Percentiles rank a stretch among this genome's conserved stretches.
These are phyloP conservation scores for Deinandra increscens DNA, from an alignment of 129 eudicot species.

Conservation along the genomic window DNA sequence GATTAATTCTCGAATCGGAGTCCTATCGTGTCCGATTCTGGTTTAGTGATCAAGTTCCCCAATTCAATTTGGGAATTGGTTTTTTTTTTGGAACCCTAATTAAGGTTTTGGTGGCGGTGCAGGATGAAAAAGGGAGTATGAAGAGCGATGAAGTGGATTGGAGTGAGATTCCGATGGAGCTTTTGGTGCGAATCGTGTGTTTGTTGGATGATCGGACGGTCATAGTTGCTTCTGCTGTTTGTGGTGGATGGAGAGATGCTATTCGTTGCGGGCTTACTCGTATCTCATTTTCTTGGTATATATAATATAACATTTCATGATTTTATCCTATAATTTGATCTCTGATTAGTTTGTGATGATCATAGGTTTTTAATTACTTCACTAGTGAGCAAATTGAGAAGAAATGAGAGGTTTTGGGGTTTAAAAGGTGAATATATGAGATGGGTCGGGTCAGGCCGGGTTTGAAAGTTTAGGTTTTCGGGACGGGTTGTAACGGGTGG, in stretches of 20 bases:
- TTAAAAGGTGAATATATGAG: no score
- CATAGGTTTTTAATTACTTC: neutral
- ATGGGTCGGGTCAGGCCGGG: no score
- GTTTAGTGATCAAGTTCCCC: neutral
- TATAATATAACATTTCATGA: no score
- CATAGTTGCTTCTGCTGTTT: slow-evolving; percentile 78
- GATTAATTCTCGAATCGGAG: neutral
- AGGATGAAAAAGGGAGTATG: slow-evolving; percentile 2
- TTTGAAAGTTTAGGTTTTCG: no score
- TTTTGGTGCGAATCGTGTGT: slow-evolving; percentile 54
- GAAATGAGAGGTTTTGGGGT: no score
- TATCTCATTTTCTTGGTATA: slow-evolving; percentile 83
- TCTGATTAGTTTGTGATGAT: neutral
- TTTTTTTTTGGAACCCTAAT: neutral
- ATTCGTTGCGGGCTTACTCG: slow-evolving; percentile 61
- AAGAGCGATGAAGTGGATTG: slow-evolving; percentile 48
- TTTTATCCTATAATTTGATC: neutral
- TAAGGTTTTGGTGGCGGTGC: neutral
- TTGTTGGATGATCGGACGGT: slow-evolving; percentile 72
- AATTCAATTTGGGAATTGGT: neutral
- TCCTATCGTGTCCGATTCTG: neutral
- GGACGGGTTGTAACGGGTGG: no score
- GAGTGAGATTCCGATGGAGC: slow-evolving; percentile 91
- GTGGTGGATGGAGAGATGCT: slow-evolving; percentile 93
- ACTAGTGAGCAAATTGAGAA: neutral